A percentile compares a stretch with the other conserved stretches of the same genome.
phyloP scores from a whole-genome alignment of 345 rosid genomes.

The Hypericum perforatum region DNA sequence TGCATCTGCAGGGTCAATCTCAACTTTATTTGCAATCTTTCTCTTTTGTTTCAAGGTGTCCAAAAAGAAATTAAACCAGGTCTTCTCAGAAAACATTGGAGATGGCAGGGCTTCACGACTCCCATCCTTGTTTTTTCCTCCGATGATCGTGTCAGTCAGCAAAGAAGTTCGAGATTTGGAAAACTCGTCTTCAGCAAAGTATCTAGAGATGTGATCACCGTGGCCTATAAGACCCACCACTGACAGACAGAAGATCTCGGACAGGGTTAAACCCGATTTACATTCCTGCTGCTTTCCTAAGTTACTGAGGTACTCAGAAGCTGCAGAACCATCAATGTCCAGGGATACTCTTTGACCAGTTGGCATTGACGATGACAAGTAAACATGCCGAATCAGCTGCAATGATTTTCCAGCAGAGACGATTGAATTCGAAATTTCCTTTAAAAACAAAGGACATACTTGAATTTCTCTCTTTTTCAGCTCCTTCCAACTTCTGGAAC shows the following conservation, averaged over 20 bases:
- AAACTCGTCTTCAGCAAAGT: constrained; percentile 37
- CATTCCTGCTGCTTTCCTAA: constrained; percentile 17
- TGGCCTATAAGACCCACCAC: constrained; percentile 73
- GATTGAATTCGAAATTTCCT: constrained; percentile 65
- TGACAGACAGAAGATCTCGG: constrained; percentile 67
- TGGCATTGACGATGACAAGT: constrained; percentile 28
- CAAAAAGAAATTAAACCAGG: constrained; percentile 47
- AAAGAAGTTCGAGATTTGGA: constrained; percentile 29
- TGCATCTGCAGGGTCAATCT: constrained; percentile 15
- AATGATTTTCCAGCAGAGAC: constrained; percentile 95
- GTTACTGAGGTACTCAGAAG: constrained; percentile 16
- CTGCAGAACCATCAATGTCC: constrained; percentile 24
- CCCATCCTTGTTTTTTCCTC: constrained; percentile 16
- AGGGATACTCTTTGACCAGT: constrained; percentile 24
- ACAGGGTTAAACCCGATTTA: constrained; percentile 54
- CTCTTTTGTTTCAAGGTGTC: constrained; percentile 36
- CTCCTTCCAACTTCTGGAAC: constrained; percentile 47
- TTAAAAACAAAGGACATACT: constrained; percentile 64
- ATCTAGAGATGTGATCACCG: constrained; percentile 57
- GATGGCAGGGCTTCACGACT: constrained; percentile 26
- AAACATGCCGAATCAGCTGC: constrained; percentile 71
- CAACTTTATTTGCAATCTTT: constrained; percentile 20
- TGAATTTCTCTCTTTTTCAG: constrained; percentile 31
- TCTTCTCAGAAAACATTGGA: constrained; percentile 36
- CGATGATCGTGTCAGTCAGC: constrained; percentile 17